phyloP scores from a whole-genome alignment of 768 basidiomycete species.

The Calocybe gangraenosa region DNA sequence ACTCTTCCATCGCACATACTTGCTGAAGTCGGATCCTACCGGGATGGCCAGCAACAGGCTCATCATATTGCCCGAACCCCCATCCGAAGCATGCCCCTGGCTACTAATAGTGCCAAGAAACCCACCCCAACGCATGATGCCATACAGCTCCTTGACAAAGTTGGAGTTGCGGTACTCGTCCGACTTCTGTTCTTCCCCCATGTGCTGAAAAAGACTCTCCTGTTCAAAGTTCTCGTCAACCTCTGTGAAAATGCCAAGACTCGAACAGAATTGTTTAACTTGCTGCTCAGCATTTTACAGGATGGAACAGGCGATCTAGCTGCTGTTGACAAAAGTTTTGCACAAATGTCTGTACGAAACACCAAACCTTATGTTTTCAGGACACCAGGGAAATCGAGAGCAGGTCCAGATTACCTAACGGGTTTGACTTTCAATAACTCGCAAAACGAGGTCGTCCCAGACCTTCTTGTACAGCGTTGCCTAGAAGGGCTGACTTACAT shows the following conservation, averaged over 20 bases:
- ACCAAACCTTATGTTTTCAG: conserved; percentile 51
- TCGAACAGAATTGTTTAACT: conserved; percentile 87
- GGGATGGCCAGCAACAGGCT: conserved; percentile 44
- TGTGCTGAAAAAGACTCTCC: conserved; percentile 74
- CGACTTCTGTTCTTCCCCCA: conserved; percentile 96
- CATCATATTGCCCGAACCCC: conserved; percentile 29
- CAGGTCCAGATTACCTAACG: conserved; percentile 46
- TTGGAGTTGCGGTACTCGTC: conserved; percentile 83
- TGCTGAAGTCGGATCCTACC: conserved; percentile 73
- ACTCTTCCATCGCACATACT: conserved; percentile 82
- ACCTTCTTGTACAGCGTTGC: conserved; percentile 91
- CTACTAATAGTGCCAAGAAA: conserved; percentile 40
- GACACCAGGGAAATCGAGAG: conserved; percentile 67
- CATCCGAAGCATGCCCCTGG: conserved; percentile 24
- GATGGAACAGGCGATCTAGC: conserved; percentile 92
- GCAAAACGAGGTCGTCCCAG: conserved; percentile 81
- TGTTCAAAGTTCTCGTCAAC: conserved; percentile 90
- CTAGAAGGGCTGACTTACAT: conserved; percentile 89
- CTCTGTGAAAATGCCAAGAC: conserved; percentile 94
- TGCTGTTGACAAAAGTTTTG: conserved; percentile 89
- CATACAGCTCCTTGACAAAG: conserved; percentile 88
- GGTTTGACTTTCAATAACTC: conserved; percentile 45
- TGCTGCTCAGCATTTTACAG: conserved; percentile 90
- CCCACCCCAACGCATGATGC: conserved; percentile 69
- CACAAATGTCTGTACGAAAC: conserved; percentile 80